Conservation (phyloP, 2,329 filamentous ascomycete species). For the Neocucurbitaria cava region DNA sequence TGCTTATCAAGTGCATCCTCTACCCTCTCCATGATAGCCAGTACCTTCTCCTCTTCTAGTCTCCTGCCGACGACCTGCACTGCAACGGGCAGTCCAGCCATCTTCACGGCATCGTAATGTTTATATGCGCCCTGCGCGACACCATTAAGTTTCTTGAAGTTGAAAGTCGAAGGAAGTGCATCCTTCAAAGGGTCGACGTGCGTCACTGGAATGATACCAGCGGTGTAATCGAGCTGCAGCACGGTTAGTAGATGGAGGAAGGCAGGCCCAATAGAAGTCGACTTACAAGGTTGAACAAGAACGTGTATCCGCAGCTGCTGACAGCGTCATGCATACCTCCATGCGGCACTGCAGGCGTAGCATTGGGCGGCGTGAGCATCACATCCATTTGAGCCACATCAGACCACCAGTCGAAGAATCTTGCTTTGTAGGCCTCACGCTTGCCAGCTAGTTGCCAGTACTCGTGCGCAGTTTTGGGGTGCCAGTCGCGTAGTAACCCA, state of each 20-base stretch:
- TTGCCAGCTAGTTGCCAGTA: slow-evolving; percentile 82
- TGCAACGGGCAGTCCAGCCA: slow-evolving; percentile 72
- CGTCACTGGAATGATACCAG: slow-evolving; percentile 82
- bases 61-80: slow-evolving; percentile 12
- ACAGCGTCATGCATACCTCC: slow-evolving; percentile 85
- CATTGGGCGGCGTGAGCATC: slow-evolving; percentile 83
- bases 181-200: slow-evolving; percentile 77
- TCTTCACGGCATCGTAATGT: slow-evolving; percentile 79
- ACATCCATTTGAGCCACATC: slow-evolving; percentile 72
- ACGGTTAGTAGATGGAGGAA: slow-evolving; percentile 5
- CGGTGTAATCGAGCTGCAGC: slow-evolving; percentile 78
- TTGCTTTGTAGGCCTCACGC: slow-evolving; percentile 77
- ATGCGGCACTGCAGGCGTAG: slow-evolving; percentile 87
- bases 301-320: slow-evolving; percentile 89
- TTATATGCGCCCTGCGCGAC: slow-evolving; percentile 85
- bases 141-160: slow-evolving; percentile 72
- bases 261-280: neutral
- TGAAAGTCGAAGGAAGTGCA: slow-evolving; percentile 67
- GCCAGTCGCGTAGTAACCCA: slow-evolving; percentile 74
- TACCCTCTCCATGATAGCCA: slow-evolving; percentile 79
- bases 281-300: slow-evolving; percentile 84
- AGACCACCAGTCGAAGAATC: slow-evolving; percentile 89
- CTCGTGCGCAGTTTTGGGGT: slow-evolving; percentile 75
- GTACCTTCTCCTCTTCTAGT: slow-evolving; percentile 54
- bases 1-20: slow-evolving; percentile 72